Evolutionary conservation across 805 yeast species (phyloP), one percentile per base, ranked within the genome.

Genomic region (Metschnikowia cerradonensis): DNA sequence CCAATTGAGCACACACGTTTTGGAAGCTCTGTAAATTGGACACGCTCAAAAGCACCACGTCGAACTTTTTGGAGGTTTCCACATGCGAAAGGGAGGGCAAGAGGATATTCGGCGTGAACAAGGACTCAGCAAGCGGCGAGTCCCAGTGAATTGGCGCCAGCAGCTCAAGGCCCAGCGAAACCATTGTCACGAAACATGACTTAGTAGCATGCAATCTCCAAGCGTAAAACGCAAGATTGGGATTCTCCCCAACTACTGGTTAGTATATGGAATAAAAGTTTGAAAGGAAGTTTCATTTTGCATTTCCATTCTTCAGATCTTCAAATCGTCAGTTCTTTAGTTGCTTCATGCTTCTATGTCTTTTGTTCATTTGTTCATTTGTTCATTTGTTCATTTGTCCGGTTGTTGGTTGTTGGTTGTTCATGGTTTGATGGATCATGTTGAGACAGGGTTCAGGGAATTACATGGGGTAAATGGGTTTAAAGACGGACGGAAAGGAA

Each of bases 221-320:
- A 15, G 78, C 76, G 63, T 83, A 83, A 64, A 80, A 82, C 32
- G 79, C 72, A 45, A 82, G 62, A 62, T 81, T 80, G 32, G 88
- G 83, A 63, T 78, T 80, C 8, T 73, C 63, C 31, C 88, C 88
- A 54, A 80, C 78, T 55, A 70, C 6, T 15, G 13, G 60, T 57
- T 58, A 57, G 60, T 56, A 54, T 10, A 26, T 26, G 30, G 30
- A 26, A 26, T 26, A 8, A 26, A 26, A 26, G 30, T 26, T 26
- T 26, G 30, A 26, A 26, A 10, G 30, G 30, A 26, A 8, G 30
- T 8, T 8, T 26, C 30, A 23, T 23, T 8, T 23, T 7, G 23
- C 30, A 26, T 26, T 26, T 26, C 11, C 30, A 26, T 26, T 26
- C 30, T 26, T 26, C 30, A 8, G 11, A 26, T 26, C 30, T 26